Conservation (phyloP, 1,139 yeast genomes). For the Sugiyamaella castrensis region DNA sequence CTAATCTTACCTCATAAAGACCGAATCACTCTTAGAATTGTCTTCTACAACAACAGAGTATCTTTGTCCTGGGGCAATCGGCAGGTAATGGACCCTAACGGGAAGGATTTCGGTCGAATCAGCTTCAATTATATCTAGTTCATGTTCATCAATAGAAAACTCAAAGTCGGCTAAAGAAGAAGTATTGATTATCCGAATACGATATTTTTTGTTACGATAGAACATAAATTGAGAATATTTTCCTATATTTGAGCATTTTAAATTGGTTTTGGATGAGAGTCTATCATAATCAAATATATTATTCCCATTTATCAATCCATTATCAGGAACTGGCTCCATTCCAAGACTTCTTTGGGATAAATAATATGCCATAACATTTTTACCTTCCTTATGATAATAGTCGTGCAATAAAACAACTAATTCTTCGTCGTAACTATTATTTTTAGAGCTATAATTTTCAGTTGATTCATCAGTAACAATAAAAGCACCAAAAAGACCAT, state of each 20-base stretch:
- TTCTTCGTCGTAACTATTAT: constrained; percentile 62
- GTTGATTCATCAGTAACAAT: constrained; percentile 44
- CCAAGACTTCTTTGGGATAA: constrained; percentile 75
- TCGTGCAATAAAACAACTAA: constrained; percentile 60
- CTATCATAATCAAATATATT: constrained; percentile 23
- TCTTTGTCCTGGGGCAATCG: constrained; percentile 73
- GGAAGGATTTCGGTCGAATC: constrained; percentile 72
- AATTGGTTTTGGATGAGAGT: constrained; percentile 32
- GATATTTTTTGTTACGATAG: constrained; percentile 22
- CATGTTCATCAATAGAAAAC: constrained; percentile 45
- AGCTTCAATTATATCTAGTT: constrained; percentile 57
- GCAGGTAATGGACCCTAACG: constrained; percentile 51
- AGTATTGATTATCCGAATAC: constrained; percentile 35
- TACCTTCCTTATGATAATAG: constrained; percentile 65
- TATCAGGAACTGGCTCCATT: constrained; percentile 83
- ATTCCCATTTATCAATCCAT: constrained; percentile 41
- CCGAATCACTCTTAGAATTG: constrained; percentile 30
- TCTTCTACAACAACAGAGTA: constrained; percentile 54
- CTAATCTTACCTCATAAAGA: constrained; percentile 11
- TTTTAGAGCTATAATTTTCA: constrained; percentile 2
- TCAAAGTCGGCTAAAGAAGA: constrained; percentile 32
- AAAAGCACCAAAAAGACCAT: constrained; percentile 77
- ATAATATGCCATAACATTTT: constrained; percentile 51
- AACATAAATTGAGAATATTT: constrained; percentile 12
- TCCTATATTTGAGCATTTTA: constrained; percentile 19